These are phyloP conservation scores for Orobanche coerulescens DNA, from an alignment of 257 asterid species.

Conservation along the genomic window DNA sequence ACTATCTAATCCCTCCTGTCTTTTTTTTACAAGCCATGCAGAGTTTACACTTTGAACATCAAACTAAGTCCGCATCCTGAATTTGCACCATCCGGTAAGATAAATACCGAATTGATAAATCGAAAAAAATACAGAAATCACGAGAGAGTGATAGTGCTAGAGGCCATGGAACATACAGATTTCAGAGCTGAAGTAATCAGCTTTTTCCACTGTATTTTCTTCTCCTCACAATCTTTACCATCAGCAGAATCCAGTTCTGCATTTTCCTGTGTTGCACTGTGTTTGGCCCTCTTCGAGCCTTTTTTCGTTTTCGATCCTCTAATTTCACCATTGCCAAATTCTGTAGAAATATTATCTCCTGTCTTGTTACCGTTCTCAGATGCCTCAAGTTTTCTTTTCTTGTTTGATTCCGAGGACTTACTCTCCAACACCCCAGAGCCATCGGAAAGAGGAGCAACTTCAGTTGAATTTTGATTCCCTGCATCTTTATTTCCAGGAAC, in stretches of 20 bases:
- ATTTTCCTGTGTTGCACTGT: conserved; percentile 26
- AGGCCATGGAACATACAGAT: conserved; percentile 46
- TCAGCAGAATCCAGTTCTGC: conserved; percentile 19
- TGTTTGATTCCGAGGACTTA: conserved; percentile 29
- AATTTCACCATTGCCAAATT: conserved; percentile 38
- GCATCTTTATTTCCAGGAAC: conserved; percentile 27
- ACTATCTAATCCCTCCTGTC: too few species aligned
- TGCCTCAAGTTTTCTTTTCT: conserved; percentile 58
- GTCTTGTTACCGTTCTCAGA: conserved; percentile 36
- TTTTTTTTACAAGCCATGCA: background rate
- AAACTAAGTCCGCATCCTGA: background rate
- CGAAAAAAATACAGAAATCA: background rate
- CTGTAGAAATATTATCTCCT: conserved; percentile 26
- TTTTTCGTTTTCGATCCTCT: conserved; percentile 29
- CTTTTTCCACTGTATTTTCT: conserved; percentile 79
- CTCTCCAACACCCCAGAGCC: conserved; percentile 28
- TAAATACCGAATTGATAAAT: background rate
- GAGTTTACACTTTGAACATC: background rate
- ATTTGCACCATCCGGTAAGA: background rate
- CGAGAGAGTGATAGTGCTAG: background rate
- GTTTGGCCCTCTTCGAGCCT: conserved; percentile 47
- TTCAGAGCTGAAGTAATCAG: conserved; percentile 62
- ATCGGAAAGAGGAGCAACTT: conserved; percentile 23
- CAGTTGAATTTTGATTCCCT: conserved; percentile 32
- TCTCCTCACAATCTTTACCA: conserved; percentile 26